These are phyloP conservation scores for Tylopilus sp. DNA, from an alignment of 768 basidiomycete species.

Conservation along the genomic window DNA sequence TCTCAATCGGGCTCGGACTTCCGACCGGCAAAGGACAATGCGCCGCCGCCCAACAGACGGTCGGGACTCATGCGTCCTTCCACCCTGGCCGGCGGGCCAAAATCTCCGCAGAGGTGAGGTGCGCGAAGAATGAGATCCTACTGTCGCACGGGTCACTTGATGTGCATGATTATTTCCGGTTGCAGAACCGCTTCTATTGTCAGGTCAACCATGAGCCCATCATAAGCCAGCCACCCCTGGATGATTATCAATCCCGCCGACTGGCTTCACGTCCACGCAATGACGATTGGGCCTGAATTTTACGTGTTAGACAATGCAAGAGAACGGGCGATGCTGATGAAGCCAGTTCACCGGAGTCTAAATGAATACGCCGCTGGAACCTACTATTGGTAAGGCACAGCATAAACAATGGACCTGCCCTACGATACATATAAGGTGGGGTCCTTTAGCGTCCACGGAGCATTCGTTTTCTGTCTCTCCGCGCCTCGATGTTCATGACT, in stretches of 20 bases:
- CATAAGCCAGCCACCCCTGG: neutral
- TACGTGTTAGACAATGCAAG: constrained; percentile 18
- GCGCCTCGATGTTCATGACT: neutral
- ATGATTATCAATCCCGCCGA: neutral
- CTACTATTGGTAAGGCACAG: constrained; percentile 2
- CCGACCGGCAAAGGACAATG: constrained; percentile 3
- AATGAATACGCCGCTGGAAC: neutral
- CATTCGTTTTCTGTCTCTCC: neutral
- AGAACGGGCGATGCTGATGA: constrained; percentile 14
- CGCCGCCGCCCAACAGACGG: neutral
- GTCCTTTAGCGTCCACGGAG: no score
- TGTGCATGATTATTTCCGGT: no score
- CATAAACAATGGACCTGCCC: neutral
- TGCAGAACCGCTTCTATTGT: neutral
- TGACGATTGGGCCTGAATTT: constrained; percentile 8
- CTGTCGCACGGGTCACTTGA: neutral
- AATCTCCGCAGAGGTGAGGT: neutral
- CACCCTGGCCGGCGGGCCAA: neutral
- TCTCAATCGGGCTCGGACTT: constrained; percentile 1
- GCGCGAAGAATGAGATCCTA: neutral
- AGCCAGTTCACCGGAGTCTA: constrained; percentile 1
- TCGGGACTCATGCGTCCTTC: no score
- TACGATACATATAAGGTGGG: no score
- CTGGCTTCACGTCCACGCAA: neutral
- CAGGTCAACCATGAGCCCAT: neutral